Conservation (phyloP, 352 stramenopile genomes). For the Detonula confervacea region DNA sequence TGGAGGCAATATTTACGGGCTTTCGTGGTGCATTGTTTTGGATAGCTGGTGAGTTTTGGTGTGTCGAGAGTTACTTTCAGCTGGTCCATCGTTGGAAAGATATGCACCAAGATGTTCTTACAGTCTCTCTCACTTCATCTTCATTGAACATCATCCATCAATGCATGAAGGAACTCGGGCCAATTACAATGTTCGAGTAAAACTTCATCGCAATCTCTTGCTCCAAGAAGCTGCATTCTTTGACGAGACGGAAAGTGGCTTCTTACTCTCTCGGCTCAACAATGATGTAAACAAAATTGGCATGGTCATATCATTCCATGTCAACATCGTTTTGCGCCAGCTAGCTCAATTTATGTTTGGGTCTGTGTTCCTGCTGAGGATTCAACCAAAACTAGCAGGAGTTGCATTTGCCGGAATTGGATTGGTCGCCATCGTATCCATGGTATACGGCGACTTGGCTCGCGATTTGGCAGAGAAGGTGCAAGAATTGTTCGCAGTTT, state of each 20-base stretch:
- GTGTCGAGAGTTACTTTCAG: constrained; percentile 5
- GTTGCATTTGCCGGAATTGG: constrained; percentile 76
- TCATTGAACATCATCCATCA: neutral
- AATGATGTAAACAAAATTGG: constrained; percentile 86
- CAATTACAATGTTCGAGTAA: constrained; percentile 84
- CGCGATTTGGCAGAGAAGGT: constrained; percentile 69
- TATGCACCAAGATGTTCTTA: neutral
- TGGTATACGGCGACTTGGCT: constrained; percentile 76
- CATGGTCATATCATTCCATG: constrained; percentile 80
- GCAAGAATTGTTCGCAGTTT: constrained; percentile 78
- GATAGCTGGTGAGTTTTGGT: constrained; percentile 73
- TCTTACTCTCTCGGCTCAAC: constrained; percentile 78
- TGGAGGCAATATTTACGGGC: constrained; percentile 77
- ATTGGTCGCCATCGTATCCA: constrained; percentile 67
- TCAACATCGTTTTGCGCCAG: constrained; percentile 79
- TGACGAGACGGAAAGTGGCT: constrained; percentile 77
- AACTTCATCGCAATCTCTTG: constrained; percentile 80
- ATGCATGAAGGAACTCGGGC: constrained; percentile 60
- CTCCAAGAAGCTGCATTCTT: constrained; percentile 84
- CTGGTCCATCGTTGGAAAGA: no score
- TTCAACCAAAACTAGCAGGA: constrained; percentile 66
- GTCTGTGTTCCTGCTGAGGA: constrained; percentile 72
- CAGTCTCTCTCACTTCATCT: constrained; percentile 3
- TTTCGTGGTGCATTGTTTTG: constrained; percentile 79
- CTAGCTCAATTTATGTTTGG: constrained; percentile 81